Base-by-base conservation (phyloP, 805 yeast species). In the Yarrowia divulgata region DNA sequence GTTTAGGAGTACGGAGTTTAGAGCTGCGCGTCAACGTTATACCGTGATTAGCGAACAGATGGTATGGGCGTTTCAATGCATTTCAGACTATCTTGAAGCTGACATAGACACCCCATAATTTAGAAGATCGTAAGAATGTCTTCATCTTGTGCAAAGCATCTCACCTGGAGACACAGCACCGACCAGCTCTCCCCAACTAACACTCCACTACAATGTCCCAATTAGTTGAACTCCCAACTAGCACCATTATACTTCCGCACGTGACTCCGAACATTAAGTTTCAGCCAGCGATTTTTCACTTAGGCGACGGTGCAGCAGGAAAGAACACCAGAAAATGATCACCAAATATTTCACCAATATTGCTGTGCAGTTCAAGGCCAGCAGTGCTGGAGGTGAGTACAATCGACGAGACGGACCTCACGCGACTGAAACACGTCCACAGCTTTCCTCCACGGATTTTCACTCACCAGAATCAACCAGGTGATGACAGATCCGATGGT, bases 281-380 rank as follows among this genome's bases (percentile, higher is more conserved):
- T 8, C 10, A 14, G 8, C 1, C 18, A 10, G 45, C 63, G 63
- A 57, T 60, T 60, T 60, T 60, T 60, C 66, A 60, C 66, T 45
- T 32, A 34, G n/a, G 52, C 52, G 66, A 32, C 52, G 18, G 64
- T 57, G 49, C 64, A 57, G 49, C 23, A 43, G 40, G 64, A 57
- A 57, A 29, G 60, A 37, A 54, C 45, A 54, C 60, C 60, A 54
- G 60, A 60, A 34, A 42, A 93, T 93, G 98, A 90, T 93, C 75
- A 94, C 98, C 48, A 92, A 91, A 79, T 93, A 90, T 80, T 91
- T 94, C 81, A 83, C 93, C 43, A 87, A 87, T 72, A 91, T 92
- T 9, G 82, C 82, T 54, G 90, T 94, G 52, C 87, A 83, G 75
- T 91, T 93, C 83, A 87, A 90, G 77, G 97, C 97, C 0, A 84